Percentiles rank a stretch among this genome's conserved stretches.
Evolutionary conservation across 345 rosid genomes (phyloP).

Genomic region (Heritiera littoralis): DNA sequence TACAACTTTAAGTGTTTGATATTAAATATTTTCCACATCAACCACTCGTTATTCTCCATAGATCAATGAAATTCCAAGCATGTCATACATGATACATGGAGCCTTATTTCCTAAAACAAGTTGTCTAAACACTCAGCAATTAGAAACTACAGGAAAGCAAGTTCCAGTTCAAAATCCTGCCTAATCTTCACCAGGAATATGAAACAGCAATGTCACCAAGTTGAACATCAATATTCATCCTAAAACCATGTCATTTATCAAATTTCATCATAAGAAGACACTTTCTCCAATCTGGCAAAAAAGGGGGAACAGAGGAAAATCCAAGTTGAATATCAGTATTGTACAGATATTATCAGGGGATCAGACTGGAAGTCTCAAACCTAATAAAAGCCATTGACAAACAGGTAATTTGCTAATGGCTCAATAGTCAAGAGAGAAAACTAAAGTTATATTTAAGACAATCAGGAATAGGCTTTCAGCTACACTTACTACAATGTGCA

Average conservation of each 20-base stretch:
- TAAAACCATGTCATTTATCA: background rate
- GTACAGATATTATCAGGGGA: background rate
- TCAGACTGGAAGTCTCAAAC: background rate
- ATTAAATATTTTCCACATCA: background rate
- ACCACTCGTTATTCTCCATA: background rate
- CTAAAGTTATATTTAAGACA: background rate
- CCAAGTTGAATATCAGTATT: too few relatives aligned
- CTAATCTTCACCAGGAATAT: background rate
- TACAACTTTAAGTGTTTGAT: background rate
- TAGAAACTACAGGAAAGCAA: background rate
- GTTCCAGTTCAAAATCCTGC: background rate
- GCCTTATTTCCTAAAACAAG: slow-evolving; percentile 7
- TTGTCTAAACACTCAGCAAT: background rate
- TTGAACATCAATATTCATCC: background rate
- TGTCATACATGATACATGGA: background rate
- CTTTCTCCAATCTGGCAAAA: background rate
- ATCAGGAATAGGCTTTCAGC: background rate
- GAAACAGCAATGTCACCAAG: background rate
- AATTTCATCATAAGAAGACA: background rate
- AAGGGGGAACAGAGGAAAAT: background rate
- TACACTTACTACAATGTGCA: background rate
- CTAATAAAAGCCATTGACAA: background rate
- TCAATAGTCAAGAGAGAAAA: background rate
- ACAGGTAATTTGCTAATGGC: background rate
- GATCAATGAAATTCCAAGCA: background rate